phyloP scores from a whole-genome alignment of 2,329 filamentous ascomycete species.

The Coniochaeta sp. region DNA sequence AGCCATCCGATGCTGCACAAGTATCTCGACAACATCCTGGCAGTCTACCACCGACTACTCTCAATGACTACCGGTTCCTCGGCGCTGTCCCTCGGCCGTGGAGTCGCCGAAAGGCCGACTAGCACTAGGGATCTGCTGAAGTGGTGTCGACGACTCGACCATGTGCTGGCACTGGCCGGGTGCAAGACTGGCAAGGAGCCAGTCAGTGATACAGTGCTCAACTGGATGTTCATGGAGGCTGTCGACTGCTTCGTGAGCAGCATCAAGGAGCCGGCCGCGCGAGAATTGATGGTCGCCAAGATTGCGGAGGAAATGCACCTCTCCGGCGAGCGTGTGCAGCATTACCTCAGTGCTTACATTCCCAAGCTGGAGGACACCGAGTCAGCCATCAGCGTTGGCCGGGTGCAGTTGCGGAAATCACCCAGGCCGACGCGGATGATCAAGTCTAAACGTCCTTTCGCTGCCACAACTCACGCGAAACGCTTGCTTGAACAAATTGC shows the following conservation, averaged over 20 bases:
- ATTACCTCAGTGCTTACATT: slow-evolving; percentile 67
- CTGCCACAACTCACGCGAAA: slow-evolving; percentile 79
- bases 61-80: slow-evolving; percentile 28
- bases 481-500: slow-evolving; percentile 83
- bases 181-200: slow-evolving; percentile 62
- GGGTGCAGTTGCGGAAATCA: slow-evolving; percentile 55
- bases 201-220: slow-evolving; percentile 62
- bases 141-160: slow-evolving; percentile 73
- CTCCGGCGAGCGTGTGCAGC: slow-evolving; percentile 71
- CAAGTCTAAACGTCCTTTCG: slow-evolving; percentile 64
- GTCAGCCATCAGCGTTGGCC: slow-evolving; percentile 54
- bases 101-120: slow-evolving; percentile 38
- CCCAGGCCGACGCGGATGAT: slow-evolving; percentile 40
- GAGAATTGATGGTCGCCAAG: slow-evolving; percentile 52
- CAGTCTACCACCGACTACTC: slow-evolving; percentile 49
- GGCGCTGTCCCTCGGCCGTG: slow-evolving; percentile 24
- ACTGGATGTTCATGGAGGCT: slow-evolving; percentile 89
- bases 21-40: slow-evolving; percentile 52
- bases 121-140: slow-evolving; percentile 72
- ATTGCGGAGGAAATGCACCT: slow-evolving; percentile 87
- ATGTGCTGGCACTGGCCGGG: slow-evolving; percentile 54
- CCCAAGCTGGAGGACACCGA: slow-evolving; percentile 61
- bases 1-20: slow-evolving; percentile 64
- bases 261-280: slow-evolving; percentile 58
- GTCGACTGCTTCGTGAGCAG: slow-evolving; percentile 88